Percentiles rank a stretch among this genome's conserved stretches.
Evolutionary conservation across 805 yeast genomes (phyloP).

Genomic region (Tetrapisispora fleetii): DNA sequence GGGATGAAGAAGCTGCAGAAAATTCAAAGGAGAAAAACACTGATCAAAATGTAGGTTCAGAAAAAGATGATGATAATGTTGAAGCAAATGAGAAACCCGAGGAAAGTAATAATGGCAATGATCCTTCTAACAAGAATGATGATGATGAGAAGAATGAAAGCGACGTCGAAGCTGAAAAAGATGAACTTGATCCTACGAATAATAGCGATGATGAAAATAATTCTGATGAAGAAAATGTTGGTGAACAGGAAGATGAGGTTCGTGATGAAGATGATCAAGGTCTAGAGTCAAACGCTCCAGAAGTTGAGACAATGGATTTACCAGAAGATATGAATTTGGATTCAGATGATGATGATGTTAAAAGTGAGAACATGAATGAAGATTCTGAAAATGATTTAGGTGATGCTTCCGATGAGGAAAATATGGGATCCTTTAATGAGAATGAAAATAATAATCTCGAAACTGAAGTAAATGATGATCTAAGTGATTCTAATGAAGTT

Average conservation of each 20-base stretch:
- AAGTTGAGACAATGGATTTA: constrained; percentile 74
- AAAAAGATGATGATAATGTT: constrained; percentile 37
- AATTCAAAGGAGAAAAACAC: constrained; percentile 74
- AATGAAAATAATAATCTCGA: constrained; percentile 36
- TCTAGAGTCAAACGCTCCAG: constrained; percentile 66
- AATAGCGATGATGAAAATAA: constrained; percentile 44
- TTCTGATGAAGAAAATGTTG: constrained; percentile 62
- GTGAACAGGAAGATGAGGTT: constrained; percentile 74
- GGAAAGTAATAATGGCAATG: constrained; percentile 22
- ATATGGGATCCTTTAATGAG: constrained; percentile 31
- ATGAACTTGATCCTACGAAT: background rate
- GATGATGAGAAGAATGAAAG: constrained; percentile 19
- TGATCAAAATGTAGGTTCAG: constrained; percentile 54
- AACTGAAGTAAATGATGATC: constrained; percentile 78
- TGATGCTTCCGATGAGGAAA: constrained; percentile 65
- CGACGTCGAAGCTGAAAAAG: constrained; percentile 7
- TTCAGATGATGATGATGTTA: constrained; percentile 47
- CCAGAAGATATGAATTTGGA: constrained; percentile 91
- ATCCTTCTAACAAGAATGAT: constrained; percentile 18
- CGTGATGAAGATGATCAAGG: constrained; percentile 59
- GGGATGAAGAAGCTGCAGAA: constrained; percentile 86
- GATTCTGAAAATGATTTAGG: constrained; percentile 45
- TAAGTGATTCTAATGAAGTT: constrained; percentile 14
- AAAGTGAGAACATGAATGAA: constrained; percentile 27
- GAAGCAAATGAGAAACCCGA: constrained; percentile 33